Base-by-base conservation (phyloP, 2,329 filamentous ascomycete genomes). In the Aspergillus sergii region DNA sequence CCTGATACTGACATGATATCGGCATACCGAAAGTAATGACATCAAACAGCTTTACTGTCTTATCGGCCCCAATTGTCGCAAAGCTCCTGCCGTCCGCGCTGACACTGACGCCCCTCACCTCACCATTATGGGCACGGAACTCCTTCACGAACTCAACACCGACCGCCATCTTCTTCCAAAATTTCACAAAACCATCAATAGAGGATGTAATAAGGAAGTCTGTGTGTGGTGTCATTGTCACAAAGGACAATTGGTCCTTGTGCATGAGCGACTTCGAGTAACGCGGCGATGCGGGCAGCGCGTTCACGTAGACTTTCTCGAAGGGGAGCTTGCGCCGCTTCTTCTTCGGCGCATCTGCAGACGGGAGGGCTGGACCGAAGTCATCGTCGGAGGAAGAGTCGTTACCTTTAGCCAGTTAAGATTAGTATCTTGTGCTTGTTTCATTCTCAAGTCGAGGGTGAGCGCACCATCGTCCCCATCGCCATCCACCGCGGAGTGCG, bases 221-320 rank as follows among this genome's bases (percentile, higher is more conserved):
- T 64, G 94, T 97, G 64, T 90, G 83, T 0, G 94, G 94, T 1
- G 96, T 97, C 76, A 97, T 89, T 14, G 90, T 96, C 66, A 92
- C 87, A 73, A 94, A 98, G 62, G 91, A 87, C 57, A 99, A 81
- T 80, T 97, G 93, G 70, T 99, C 95, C 81, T 94, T 94, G 85
- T 99, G 95, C 96, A 99, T 99, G 73, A 99, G 84, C 53, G 95
- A 98, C 75, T 94, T 96, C 63, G 91, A 96, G 80, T 99, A 99
- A 53, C 92, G 90, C 43, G 85, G 73, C 23, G 92, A 91, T 57
- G 87, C 87, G 5, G 95, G 95, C 43, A 99, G 86, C 45, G 95
- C 94, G 63, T 92, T 92, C 67, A 98, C 83, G 79, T 97, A 98
- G 72, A 98, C 89, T 78, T 95, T 97, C 80, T 98, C 94, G 81